Evolutionary conservation across 2,329 filamentous ascomycete species (phyloP).

Genomic region (Aspergillus sclerotialis): DNA sequence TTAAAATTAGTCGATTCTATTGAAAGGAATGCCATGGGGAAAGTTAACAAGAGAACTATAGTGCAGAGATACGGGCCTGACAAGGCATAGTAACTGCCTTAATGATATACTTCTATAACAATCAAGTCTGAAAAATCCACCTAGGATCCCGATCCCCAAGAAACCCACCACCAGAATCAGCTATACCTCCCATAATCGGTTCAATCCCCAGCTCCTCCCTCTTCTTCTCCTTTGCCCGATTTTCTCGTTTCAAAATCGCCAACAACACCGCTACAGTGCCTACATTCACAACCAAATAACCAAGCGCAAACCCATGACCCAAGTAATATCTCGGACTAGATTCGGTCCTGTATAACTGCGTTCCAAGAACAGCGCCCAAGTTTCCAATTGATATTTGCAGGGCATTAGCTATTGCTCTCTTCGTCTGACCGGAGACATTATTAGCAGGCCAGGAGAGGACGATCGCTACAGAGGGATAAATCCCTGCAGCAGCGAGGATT

Average conservation of each 20-base stretch:
- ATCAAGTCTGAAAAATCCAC: slow-evolving; percentile 62
- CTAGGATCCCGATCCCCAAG: too few relatives aligned
- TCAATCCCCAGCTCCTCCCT: slow-evolving; percentile 36
- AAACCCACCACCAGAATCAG: too few relatives aligned
- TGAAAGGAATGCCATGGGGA: slow-evolving; percentile 71
- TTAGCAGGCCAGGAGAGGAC: slow-evolving; percentile 64
- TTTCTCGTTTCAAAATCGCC: slow-evolving; percentile 51
- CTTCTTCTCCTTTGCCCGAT: slow-evolving; percentile 44
- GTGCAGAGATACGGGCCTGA: slow-evolving; percentile 33
- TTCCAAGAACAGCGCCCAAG: slow-evolving; percentile 60
- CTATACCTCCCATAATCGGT: too few relatives aligned
- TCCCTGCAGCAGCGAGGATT: slow-evolving; percentile 59
- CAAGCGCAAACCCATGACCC: slow-evolving; percentile 61
- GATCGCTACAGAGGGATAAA: slow-evolving; percentile 59
- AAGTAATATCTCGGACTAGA: slow-evolving; percentile 58
- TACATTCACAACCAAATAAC: slow-evolving; percentile 55
- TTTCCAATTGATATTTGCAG: slow-evolving; percentile 69
- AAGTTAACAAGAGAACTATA: slow-evolving; percentile 46
- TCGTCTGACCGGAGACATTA: slow-evolving; percentile 65
- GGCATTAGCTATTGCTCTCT: slow-evolving; percentile 60
- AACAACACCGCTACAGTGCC: slow-evolving; percentile 49
- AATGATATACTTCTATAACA: too few relatives aligned
- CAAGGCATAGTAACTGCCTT: not conserved
- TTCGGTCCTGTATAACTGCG: slow-evolving; percentile 58
- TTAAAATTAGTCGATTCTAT: slow-evolving; percentile 66